phyloP scores from a whole-genome alignment of 1,139 yeast species.

The Scheffersomyces insectosa region DNA sequence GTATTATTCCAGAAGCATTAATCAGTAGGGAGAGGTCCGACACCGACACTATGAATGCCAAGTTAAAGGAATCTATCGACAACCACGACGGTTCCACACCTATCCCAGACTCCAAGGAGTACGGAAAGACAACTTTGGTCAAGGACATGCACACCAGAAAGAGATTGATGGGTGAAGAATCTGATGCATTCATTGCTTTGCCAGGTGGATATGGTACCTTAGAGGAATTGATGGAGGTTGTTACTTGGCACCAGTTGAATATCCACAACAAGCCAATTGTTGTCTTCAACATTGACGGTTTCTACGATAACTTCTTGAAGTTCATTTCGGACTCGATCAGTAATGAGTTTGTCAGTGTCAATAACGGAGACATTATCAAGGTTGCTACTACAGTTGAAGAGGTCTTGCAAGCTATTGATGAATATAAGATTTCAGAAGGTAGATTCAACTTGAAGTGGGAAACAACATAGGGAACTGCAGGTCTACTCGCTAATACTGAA shows the following conservation, averaged over 20 bases:
- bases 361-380: conserved; percentile 67
- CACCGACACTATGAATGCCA: conserved; percentile 43
- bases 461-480: conserved; percentile 19
- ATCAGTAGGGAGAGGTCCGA: conserved; percentile 69
- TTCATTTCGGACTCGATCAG: conserved; percentile 59
- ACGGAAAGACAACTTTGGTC: conserved; percentile 80
- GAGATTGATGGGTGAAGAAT: conserved; percentile 80
- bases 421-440: conserved; percentile 70
- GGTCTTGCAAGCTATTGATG: conserved; percentile 60
- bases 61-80: conserved; percentile 45
- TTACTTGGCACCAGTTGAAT: conserved; percentile 88
- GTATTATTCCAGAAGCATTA: conserved; percentile 82
- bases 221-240: conserved; percentile 87
- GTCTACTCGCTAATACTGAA: background rate
- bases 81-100: conserved; percentile 65
- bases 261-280: conserved; percentile 83
- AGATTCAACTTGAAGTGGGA: conserved; percentile 76
- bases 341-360: conserved; percentile 67
- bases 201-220: conserved; percentile 94
- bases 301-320: conserved; percentile 66
- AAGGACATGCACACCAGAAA: conserved; percentile 91
- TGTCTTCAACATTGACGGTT: conserved; percentile 75
- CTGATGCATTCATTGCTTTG: conserved; percentile 85
- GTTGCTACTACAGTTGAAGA: conserved; percentile 70
- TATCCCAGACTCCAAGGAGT: conserved; percentile 57